Evolutionary conservation across 2,329 filamentous ascomycete species (phyloP), one percentile per base, ranked within the genome.

Genomic region (Sporothrix inflata): DNA sequence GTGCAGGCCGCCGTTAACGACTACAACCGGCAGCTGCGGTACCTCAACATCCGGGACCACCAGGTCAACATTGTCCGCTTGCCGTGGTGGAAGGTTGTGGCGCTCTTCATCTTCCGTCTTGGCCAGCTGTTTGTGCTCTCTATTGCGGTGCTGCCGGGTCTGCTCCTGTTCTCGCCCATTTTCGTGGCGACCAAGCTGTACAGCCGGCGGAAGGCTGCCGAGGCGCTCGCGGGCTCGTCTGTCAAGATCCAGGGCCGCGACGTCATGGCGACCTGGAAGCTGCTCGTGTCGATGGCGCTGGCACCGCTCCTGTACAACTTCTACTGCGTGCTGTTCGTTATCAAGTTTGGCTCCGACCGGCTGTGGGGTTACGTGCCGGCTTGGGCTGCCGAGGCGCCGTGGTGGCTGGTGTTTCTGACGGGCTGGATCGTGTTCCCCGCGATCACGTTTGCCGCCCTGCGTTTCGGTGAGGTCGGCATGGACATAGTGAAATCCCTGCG

Each of bases 391-490:
- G 60, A 73, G 7, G 72, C 72, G 42, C 93, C 94, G 0, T 87
- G 94, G 72, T 97, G 91, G 89, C 80, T 89, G 7, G 75, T 77
- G 27, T 90, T 94, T 75, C 80, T 93, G 11, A 88, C 89, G 51
- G 92, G 94, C 67, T 91, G 93, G 83, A 85, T 93, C 65, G 84
- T 97, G 75, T 97, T 97, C 85, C 92, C 94, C 6, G 88, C 90
- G 30, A 92, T 98, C 77, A 98, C 94, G 0, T 98, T 97, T 80
- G 94, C 94, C 4, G 94, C 96, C 7, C 89, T 99, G 69, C 91
- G 96, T 12, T 97, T 98, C 76, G 96, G 96, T 63, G 96, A 99
- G 83, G 91, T 97, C n/a, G 96, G 95, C 69, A 98, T 99, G 94
- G 96, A 99, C 79, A 98, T 99, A 71, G 85, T 96, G 83, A 99